A percentile compares a stretch with the other conserved stretches of the same genome.
Evolutionary conservation across 176 grass and related monocot genomes (phyloP).

Genomic region (Hsuehochloa calcarea): DNA sequence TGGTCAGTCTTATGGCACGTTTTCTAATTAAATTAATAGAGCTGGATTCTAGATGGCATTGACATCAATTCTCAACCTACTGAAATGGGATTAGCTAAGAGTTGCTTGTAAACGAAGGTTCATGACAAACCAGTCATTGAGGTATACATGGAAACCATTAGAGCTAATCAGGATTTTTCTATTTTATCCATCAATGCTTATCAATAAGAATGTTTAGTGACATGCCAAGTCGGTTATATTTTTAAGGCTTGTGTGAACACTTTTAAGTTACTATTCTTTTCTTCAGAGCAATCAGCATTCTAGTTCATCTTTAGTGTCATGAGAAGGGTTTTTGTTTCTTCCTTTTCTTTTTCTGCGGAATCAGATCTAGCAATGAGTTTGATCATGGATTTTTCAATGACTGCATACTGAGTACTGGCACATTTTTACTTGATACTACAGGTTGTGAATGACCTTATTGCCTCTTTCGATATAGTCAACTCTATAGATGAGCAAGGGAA

Average conservation of each 20-base stretch:
- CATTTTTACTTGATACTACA: conserved; percentile 28
- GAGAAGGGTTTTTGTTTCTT: background rate
- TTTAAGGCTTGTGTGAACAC: background rate
- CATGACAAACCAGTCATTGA: background rate
- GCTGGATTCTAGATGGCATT: background rate
- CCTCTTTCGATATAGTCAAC: conserved; percentile 45
- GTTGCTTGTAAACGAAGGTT: background rate
- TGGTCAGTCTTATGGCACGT: background rate
- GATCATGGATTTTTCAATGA: background rate
- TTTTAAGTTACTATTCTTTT: background rate
- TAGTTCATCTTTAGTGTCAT: background rate
- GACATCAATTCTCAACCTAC: conserved; percentile 1
- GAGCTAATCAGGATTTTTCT: background rate
- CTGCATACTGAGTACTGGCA: conserved; percentile 6
- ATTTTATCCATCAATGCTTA: background rate
- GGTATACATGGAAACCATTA: background rate
- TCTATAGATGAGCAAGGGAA: conserved; percentile 70
- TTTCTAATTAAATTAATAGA: conserved; percentile 20
- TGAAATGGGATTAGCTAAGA: background rate
- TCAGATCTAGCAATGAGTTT: background rate
- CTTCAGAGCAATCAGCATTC: background rate
- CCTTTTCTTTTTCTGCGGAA: background rate
- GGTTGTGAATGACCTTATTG: conserved; percentile 63
- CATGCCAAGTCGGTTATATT: background rate
- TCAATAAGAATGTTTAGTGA: background rate